These are phyloP conservation scores for Tilletia caries DNA, from an alignment of 1,284 basidiomycete genomes.

Conservation along the genomic window DNA sequence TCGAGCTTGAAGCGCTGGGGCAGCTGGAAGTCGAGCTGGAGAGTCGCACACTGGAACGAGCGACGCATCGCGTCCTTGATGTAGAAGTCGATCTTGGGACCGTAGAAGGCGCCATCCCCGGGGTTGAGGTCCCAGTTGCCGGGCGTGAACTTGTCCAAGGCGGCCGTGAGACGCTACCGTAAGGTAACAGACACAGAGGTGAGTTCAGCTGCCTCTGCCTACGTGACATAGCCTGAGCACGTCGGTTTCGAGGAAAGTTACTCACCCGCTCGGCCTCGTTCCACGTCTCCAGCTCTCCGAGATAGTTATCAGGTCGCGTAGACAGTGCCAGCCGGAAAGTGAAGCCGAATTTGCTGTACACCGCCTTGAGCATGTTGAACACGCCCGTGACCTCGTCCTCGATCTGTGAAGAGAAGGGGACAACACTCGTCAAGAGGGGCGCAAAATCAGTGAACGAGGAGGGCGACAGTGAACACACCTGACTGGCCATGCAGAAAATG, in stretches of 20 bases:
- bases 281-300: conserved; percentile 88
- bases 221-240: too few species aligned
- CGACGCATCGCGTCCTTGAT: conserved; percentile 88
- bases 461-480: conserved; percentile 58
- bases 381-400: conserved; percentile 79
- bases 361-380: conserved; percentile 85
- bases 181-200: too few species aligned
- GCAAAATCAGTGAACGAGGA: neutral
- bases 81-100: conserved; percentile 85
- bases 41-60: conserved; percentile 91
- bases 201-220: too few species aligned
- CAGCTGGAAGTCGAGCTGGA: conserved; percentile 98
- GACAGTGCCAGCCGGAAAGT: conserved; percentile 93
- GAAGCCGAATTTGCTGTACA: conserved; percentile 96
- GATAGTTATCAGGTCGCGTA: conserved; percentile 90
- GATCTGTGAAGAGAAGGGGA: conserved; percentile 61
- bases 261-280: conserved; percentile 73
- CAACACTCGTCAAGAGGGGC: too few species aligned
- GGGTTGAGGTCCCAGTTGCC: conserved; percentile 92
- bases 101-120: conserved; percentile 79
- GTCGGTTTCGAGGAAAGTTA: too few species aligned
- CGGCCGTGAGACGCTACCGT: conserved; percentile 73
- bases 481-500: conserved; percentile 92
- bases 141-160: conserved; percentile 80
- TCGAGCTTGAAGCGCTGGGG: conserved; percentile 96